These are phyloP conservation scores for Venturia pyrina DNA, from an alignment of 2,329 filamentous ascomycete species.

Conservation along the genomic window DNA sequence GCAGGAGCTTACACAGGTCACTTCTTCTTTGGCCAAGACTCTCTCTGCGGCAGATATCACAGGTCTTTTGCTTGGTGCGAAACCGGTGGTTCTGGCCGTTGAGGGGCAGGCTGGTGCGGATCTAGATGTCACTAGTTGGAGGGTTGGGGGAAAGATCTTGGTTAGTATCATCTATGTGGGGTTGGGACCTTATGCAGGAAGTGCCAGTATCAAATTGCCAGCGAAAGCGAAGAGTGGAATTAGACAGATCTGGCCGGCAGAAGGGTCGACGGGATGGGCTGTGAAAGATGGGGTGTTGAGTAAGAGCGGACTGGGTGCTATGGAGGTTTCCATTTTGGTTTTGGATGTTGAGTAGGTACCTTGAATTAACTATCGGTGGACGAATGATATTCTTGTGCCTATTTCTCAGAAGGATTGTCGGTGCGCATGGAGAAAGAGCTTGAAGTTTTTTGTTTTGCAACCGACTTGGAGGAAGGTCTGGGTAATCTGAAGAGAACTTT, in stretches of 20 bases:
- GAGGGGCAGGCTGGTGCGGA: conserved; percentile 16
- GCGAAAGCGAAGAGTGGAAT: not conserved
- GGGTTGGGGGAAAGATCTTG: conserved; percentile 25
- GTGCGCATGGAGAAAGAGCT: no score
- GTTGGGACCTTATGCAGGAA: not conserved
- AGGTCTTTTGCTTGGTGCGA: conserved; percentile 28
- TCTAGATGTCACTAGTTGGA: conserved; percentile 35
- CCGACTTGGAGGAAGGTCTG: no score
- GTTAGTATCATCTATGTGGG: conserved; percentile 29
- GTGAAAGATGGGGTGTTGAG: not conserved
- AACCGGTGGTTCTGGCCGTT: conserved; percentile 20
- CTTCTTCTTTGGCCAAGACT: conserved; percentile 29
- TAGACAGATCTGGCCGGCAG: not conserved
- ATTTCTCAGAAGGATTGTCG: no score
- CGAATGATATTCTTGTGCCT: not conserved
- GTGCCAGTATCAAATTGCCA: not conserved
- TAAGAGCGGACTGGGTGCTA: not conserved
- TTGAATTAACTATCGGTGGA: not conserved
- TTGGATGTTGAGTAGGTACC: not conserved
- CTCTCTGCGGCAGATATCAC: conserved; percentile 26
- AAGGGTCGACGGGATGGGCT: not conserved
- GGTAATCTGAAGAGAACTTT: not conserved
- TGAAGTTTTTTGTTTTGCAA: no score
- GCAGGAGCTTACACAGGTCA: conserved; percentile 24
- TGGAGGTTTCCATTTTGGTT: conserved; percentile 7